Conservation (phyloP, 257 asterid species). For the Fraxinus americana region DNA sequence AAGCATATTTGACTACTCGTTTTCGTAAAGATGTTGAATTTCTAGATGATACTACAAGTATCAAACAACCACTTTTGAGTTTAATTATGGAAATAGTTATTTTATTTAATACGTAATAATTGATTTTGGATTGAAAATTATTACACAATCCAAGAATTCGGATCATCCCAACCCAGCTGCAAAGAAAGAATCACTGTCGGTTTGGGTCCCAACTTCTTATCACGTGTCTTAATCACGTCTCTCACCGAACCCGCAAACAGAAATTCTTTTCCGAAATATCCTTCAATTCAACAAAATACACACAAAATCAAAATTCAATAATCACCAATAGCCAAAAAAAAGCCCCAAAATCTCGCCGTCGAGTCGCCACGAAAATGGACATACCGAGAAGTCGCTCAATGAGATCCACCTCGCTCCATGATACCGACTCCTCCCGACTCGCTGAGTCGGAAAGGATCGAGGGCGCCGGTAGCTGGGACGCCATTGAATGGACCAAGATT, state of each 20-base stretch:
- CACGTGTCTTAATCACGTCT: neutral
- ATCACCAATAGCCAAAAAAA: neutral
- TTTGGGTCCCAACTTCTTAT: neutral
- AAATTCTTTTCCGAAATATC: neutral
- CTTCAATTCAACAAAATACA: neutral
- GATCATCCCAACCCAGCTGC: neutral
- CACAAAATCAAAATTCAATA: neutral
- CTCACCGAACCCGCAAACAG: constrained; percentile 4
- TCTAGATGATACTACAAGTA: no score
- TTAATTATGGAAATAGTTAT: no score
- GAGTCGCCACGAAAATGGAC: constrained; percentile 31
- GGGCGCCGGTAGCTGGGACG: constrained; percentile 87
- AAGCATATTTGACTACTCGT: neutral
- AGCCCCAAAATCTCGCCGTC: neutral
- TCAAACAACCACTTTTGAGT: no score
- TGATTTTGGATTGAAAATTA: no score
- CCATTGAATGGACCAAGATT: constrained; percentile 94
- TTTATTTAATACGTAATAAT: no score
- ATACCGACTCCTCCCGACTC: constrained; percentile 49
- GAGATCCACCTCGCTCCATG: constrained; percentile 63
- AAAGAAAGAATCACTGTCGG: neutral
- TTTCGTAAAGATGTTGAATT: no score
- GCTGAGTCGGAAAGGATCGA: constrained; percentile 74
- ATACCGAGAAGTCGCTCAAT: constrained; percentile 65
- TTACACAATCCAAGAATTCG: constrained; percentile 1